Conservation (phyloP, 2,329 filamentous ascomycete genomes). For the Periconia macrospinosa region DNA sequence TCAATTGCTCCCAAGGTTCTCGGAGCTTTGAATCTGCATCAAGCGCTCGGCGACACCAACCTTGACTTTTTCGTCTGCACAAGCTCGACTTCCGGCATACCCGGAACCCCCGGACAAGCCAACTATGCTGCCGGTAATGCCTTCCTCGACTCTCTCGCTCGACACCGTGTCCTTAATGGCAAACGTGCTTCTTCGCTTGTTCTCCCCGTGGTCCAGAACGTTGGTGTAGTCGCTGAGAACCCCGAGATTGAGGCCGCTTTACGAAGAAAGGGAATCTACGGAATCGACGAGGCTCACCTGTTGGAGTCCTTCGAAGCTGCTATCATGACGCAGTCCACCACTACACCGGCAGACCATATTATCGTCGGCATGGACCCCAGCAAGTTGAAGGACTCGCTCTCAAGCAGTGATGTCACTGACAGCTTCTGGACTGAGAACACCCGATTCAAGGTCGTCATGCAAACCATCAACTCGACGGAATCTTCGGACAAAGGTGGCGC, state of each 20-base stretch:
- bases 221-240: conserved; percentile 4
- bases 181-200: conserved; percentile 1
- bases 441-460: too few species aligned
- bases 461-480: too few species aligned
- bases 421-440: too few species aligned
- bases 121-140: not conserved
- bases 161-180: not conserved
- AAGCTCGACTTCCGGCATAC: too few species aligned
- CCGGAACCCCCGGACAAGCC: not conserved
- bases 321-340: too few species aligned
- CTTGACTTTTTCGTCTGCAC: too few species aligned
- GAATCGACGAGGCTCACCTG: conserved; percentile 6
- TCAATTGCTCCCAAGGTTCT: conserved; percentile 17
- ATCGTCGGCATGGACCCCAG: too few species aligned
- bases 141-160: conserved; percentile 8
- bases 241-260: conserved; percentile 1
- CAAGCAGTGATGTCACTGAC: too few species aligned
- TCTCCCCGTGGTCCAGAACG: not conserved
- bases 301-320: conserved; percentile 4
- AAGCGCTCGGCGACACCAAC: not conserved
- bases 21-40: conserved; percentile 25
- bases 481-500: too few species aligned
- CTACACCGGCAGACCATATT: too few species aligned
- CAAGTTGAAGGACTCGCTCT: too few species aligned
- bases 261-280: conserved; percentile 1